Base-by-base conservation (phyloP, 164 flowering plant species). In the Protea cynaroides region DNA sequence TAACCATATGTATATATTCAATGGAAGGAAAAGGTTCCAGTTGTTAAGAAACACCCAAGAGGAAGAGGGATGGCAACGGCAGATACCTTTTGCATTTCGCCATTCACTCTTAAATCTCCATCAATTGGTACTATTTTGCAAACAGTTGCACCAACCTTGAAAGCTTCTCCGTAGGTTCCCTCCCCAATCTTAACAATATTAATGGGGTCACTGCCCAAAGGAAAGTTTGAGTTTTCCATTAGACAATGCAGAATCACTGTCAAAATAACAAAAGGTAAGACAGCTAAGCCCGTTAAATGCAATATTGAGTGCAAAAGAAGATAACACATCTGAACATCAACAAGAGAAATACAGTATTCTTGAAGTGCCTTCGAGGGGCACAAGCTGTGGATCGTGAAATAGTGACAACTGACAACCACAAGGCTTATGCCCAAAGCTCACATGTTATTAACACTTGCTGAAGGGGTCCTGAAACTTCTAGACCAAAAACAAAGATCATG, bases 161-260 rank as follows among this genome's bases (percentile, higher is more conserved):
- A 95, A 51, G 95, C 99, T 76, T 95, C 99, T 61, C 98, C 99
- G 79, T 77, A 95, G n/a, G 99, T 95, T 40, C 99, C 98, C 77
- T 95, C 99, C 63, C 99, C 99, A 69, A 92, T 67, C 80, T 95
- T 95, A 53, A 70, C 64, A 46, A 95, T 83, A 58, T 24, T 65
- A 43, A 74, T 69, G 40, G 74, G 79, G 25, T 80, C 86, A 75
- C 97, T 92, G 81, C 3, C 38, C 47, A 54, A 62, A 76, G 55
- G 25, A 64, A 51, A 60, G 46, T 59, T 29, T 6, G 22, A 59
- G 18, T 17, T 54, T 23, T 10, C 25, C 4, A 54, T 57, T 46
- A 58, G 56, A 62, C 43, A n/a, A 52, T 52, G 29, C 50, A 62
- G 21, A 29, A 29, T 29, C 34, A 29, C 34, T 29, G 5, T 50